Base-by-base conservation (phyloP, 228 moss, liverwort and hornwort genomes). In the Sphagnum magellanicum region DNA sequence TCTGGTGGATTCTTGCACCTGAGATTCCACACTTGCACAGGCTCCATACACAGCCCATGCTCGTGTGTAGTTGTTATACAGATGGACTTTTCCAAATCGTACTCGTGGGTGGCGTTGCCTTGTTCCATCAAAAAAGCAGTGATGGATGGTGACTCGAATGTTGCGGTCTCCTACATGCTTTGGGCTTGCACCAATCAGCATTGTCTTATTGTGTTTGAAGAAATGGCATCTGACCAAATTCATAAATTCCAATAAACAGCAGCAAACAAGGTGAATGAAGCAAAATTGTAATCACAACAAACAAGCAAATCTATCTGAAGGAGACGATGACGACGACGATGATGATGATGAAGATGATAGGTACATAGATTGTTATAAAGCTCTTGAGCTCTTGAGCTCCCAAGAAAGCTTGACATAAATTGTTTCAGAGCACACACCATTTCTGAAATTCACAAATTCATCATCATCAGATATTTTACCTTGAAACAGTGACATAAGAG, bases 21-120 rank as follows among this genome's bases (percentile, higher is more conserved):
- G 91, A 15, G 91, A 82, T 69, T 94, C 88, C 50, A 94, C 91
- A 73, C 94, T 94, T 13, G 91, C 89, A 55, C 91, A 91, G 51
- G 91, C 84, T 0, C 82, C 89, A 74, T 91, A 91, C 10, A 91
- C 70, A 15, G 76, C 70, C 94, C 94, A 94, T 49, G 86, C 84
- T 71, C 86, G 84, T 6, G 86, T 94, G 74, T 91, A 94, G 63
- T 94, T 94, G 75, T 89, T 94, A 67, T 91, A 94, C 14, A 90
- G 67, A 69, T 91, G 89, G 9, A 94, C 89, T 74, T 94, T 94
- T 65, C 81, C 91, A 46, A 91, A 94, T 5, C 89, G 81, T 72
- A 94, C 78, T 14, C 89, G 81, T 51, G 91, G 94, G 55, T 94
- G 91, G 13, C 89, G 86, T 76, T 91, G 89, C 68, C 78, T 78